Conservation (phyloP, 148 eudicot species). For the Heliosperma pusillum region DNA sequence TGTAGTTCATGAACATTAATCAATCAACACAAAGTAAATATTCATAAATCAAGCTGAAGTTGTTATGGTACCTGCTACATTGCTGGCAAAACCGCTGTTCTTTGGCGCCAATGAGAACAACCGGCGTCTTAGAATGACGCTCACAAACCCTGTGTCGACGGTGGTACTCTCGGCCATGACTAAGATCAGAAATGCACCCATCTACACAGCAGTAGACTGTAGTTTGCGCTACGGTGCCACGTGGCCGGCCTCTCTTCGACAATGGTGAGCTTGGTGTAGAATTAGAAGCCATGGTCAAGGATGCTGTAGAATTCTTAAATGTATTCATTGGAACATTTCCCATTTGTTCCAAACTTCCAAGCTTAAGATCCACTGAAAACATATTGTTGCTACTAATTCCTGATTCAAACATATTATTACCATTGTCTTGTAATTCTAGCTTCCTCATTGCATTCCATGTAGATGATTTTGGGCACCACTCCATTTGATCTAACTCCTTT, state of each 20-base stretch:
- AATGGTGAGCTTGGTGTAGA: conserved; percentile 31
- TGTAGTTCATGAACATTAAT: not conserved
- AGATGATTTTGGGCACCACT: conserved; percentile 19
- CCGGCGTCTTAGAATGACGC: conserved; percentile 63
- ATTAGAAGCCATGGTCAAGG: conserved; percentile 32
- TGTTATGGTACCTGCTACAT: conserved; percentile 59
- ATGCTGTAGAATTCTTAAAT: conserved; percentile 8
- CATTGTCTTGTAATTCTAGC: conserved; percentile 17
- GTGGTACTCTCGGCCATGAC: conserved; percentile 59
- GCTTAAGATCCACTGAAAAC: conserved; percentile 26
- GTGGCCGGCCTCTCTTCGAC: conserved; percentile 39
- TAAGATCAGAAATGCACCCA: conserved; percentile 64
- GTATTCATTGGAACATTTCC: conserved; percentile 15
- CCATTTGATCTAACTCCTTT: not conserved
- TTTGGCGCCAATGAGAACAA: conserved; percentile 50
- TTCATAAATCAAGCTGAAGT: not conserved
- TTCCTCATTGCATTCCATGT: conserved; percentile 19
- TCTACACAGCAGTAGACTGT: conserved; percentile 58
- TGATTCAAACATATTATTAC: not conserved
- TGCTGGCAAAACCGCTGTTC: conserved; percentile 80
- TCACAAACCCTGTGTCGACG: conserved; percentile 80
- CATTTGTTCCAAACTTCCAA: conserved; percentile 23
- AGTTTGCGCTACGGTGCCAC: conserved; percentile 25
- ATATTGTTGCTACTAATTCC: conserved; percentile 5
- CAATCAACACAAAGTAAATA: not conserved